Conservation (phyloP, 2,329 filamentous ascomycete genomes). For the Exophiala spinifera region DNA sequence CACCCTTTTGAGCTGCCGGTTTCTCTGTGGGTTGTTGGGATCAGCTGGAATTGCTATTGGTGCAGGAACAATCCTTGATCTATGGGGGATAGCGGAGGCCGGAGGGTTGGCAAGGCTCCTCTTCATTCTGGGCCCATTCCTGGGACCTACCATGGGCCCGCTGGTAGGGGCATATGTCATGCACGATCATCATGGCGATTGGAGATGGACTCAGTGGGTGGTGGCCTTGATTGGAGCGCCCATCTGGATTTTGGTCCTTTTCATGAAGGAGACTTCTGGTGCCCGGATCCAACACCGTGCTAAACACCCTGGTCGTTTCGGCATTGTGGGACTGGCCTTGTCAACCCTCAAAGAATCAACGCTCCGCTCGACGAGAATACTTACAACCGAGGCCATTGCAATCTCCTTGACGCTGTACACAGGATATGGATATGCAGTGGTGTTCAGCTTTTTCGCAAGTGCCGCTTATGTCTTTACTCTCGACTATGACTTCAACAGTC, state of each 20-base stretch:
- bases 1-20: slow-evolving; percentile 67
- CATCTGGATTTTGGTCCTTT: slow-evolving; percentile 59
- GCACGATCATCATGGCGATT: slow-evolving; percentile 53
- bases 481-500: slow-evolving; percentile 64
- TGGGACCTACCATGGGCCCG: slow-evolving; percentile 63
- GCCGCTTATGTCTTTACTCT: slow-evolving; percentile 74
- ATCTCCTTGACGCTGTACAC: slow-evolving; percentile 66
- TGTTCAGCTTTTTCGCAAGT: slow-evolving; percentile 82
- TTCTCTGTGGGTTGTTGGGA: slow-evolving; percentile 72
- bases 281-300: slow-evolving; percentile 64
- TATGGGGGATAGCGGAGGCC: slow-evolving; percentile 49
- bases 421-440: slow-evolving; percentile 70
- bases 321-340: slow-evolving; percentile 43
- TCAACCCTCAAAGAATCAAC: slow-evolving; percentile 35
- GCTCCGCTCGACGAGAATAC: slow-evolving; percentile 58
- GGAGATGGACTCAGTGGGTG: slow-evolving; percentile 71
- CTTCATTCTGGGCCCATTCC: slow-evolving; percentile 60
- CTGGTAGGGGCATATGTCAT: slow-evolving; percentile 67
- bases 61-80: slow-evolving; percentile 68
- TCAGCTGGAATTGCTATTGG: slow-evolving; percentile 66
- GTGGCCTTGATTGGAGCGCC: slow-evolving; percentile 61
- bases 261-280: slow-evolving; percentile 62
- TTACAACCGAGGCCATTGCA: slow-evolving; percentile 68
- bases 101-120: slow-evolving; percentile 53
- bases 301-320: slow-evolving; percentile 54